Evolutionary conservation across 345 rosid genomes (phyloP).

Genomic region (Salix purpurea): DNA sequence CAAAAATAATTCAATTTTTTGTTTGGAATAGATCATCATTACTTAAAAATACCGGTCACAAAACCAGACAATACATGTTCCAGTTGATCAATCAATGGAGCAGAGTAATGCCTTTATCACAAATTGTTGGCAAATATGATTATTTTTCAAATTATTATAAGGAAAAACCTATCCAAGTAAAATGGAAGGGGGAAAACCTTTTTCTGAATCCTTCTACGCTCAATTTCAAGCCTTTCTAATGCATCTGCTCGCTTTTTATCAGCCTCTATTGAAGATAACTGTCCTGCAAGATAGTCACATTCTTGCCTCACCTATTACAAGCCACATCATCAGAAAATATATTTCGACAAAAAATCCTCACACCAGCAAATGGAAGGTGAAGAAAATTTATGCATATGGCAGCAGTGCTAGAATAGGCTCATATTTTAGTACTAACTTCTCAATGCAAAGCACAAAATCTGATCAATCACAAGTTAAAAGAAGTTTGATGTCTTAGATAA

Average conservation of each 20-base stretch:
- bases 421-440: neutral
- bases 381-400: too few relatives aligned
- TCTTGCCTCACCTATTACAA: conserved; percentile 62
- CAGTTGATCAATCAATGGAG: neutral
- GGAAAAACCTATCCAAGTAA: neutral
- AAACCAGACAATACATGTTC: neutral
- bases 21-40: neutral
- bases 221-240: conserved; percentile 48
- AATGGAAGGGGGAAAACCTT: conserved; percentile 43
- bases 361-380: too few relatives aligned
- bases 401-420: too few relatives aligned
- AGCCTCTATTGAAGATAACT: conserved; percentile 40
- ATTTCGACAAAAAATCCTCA: too few relatives aligned
- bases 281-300: conserved; percentile 69
- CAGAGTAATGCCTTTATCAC: neutral
- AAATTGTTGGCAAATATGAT: neutral
- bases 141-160: neutral
- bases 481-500: neutral
- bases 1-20: neutral
- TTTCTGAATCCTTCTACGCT: conserved; percentile 44
- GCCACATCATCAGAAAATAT: too few relatives aligned
- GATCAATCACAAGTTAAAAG: neutral
- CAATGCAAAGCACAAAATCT: neutral
- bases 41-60: too few relatives aligned
- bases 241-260: conserved; percentile 36